Conservation (phyloP, 352 stramenopile genomes). For the Aphanomyces euteiches region DNA sequence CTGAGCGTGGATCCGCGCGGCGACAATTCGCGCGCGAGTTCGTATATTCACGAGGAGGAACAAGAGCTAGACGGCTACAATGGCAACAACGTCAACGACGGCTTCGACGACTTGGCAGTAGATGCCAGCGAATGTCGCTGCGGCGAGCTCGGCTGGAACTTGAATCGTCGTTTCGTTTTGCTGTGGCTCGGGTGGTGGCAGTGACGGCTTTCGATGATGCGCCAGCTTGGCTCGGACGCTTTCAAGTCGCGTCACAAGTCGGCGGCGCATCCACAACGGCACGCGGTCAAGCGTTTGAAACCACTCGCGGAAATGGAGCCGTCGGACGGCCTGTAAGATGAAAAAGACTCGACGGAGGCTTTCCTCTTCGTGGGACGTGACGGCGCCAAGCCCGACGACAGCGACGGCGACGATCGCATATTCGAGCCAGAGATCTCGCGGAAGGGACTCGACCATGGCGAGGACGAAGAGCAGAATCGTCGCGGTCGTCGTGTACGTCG, state of each 20-base stretch:
- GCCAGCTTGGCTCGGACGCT: conserved; percentile 37
- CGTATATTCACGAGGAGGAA: neutral
- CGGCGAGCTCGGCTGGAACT: neutral
- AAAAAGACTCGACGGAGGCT: conserved; percentile 47
- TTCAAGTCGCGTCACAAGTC: conserved; percentile 43
- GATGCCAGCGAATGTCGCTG: conserved; percentile 5
- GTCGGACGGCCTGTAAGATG: conserved; percentile 39
- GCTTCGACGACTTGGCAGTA: conserved; percentile 22
- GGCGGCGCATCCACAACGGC: conserved; percentile 50
- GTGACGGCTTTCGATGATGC: neutral
- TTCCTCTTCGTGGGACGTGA: conserved; percentile 51
- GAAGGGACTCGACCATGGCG: conserved; percentile 14
- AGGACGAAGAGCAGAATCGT: conserved; percentile 21
- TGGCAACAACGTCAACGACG: neutral
- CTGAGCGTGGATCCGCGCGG: neutral
- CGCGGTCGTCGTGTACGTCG: conserved; percentile 34
- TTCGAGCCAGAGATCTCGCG: neutral
- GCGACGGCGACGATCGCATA: conserved; percentile 39
- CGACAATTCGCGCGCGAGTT: neutral
- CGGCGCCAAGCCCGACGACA: conserved; percentile 42
- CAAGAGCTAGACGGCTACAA: neutral
- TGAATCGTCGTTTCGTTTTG: neutral
- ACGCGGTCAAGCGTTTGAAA: conserved; percentile 63
- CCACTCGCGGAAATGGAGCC: conserved; percentile 52
- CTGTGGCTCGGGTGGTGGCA: neutral